phyloP scores from a whole-genome alignment of 768 basidiomycete species.

The Auriscalpium vulgare region DNA sequence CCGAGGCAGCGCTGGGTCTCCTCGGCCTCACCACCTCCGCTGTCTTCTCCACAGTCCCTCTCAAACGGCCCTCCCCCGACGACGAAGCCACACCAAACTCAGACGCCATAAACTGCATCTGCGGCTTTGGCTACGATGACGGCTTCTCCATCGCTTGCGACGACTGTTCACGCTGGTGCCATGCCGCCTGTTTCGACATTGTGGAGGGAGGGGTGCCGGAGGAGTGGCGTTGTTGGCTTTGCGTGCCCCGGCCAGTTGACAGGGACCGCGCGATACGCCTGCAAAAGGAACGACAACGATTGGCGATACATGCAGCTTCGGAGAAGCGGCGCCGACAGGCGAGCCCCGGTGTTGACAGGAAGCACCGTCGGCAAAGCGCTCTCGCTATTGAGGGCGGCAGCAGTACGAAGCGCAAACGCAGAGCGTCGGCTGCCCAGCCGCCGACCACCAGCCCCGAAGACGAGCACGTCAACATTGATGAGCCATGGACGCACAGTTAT shows the following conservation, averaged over 20 bases:
- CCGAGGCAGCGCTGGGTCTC: conserved; percentile 51
- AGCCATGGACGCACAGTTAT: conserved; percentile 38
- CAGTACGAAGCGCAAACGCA: conserved; percentile 8
- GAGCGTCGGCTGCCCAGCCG: conserved; percentile 8
- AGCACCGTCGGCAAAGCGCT: conserved; percentile 26
- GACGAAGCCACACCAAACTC: conserved; percentile 20
- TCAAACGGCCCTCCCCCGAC: conserved; percentile 28
- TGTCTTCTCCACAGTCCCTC: conserved; percentile 28
- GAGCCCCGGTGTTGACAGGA: conserved; percentile 34
- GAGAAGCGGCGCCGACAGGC: conserved; percentile 23
- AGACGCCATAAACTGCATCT: conserved; percentile 64
- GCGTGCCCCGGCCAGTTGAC: conserved; percentile 44
- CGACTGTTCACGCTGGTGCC: conserved; percentile 74
- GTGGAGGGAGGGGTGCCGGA: conserved; percentile 55
- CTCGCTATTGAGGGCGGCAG: conserved; percentile 26
- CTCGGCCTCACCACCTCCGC: conserved; percentile 39
- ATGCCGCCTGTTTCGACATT: conserved; percentile 71
- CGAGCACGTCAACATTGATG: conserved; percentile 42
- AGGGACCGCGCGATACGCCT: conserved; percentile 38
- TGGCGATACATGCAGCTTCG: conserved; percentile 15
- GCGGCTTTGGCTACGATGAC: conserved; percentile 66
- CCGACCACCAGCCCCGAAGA: conserved; percentile 28
- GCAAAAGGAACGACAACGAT: conserved; percentile 33
- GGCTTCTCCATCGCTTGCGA: conserved; percentile 86
- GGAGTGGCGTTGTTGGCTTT: conserved; percentile 70